These are phyloP conservation scores for Tetraselmis striata DNA, from an alignment of 139 green algal genomes.

Conservation along the genomic window DNA sequence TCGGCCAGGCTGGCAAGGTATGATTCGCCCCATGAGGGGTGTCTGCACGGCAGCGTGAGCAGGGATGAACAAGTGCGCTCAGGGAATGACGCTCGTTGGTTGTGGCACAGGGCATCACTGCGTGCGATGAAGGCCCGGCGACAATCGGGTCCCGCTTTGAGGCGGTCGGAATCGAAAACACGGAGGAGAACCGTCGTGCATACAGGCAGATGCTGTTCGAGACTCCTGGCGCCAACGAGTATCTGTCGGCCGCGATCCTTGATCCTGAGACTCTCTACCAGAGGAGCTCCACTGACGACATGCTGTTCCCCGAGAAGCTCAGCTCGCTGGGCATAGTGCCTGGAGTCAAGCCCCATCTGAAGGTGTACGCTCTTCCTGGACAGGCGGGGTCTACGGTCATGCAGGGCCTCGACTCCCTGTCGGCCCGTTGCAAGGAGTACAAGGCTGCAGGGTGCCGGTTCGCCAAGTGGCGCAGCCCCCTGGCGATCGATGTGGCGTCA, in stretches of 20 bases:
- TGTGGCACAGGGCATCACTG: slow-evolving; percentile 27
- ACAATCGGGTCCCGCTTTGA: slow-evolving; percentile 32
- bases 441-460: slow-evolving; percentile 32
- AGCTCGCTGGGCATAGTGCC: slow-evolving; percentile 39
- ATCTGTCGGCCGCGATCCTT: slow-evolving; percentile 47
- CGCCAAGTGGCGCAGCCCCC: slow-evolving; percentile 43
- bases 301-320: slow-evolving; percentile 33
- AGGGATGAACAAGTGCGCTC: too few species aligned
- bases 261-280: slow-evolving; percentile 53
- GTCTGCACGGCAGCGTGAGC: too few species aligned
- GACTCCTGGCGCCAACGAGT: slow-evolving; percentile 29
- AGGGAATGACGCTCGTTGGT: background rate
- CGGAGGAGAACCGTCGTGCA: slow-evolving; percentile 31
- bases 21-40: background rate
- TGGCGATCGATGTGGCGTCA: slow-evolving; percentile 34
- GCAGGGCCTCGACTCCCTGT: slow-evolving; percentile 45
- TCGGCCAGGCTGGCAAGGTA: slow-evolving; percentile 7
- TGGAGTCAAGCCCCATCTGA: slow-evolving; percentile 47
- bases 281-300: slow-evolving; percentile 20
- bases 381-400: slow-evolving; percentile 37
- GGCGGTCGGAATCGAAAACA: slow-evolving; percentile 38
- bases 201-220: slow-evolving; percentile 44
- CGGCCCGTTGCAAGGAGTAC: slow-evolving; percentile 37
- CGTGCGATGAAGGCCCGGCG: slow-evolving; percentile 35
- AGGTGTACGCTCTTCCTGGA: slow-evolving; percentile 40